phyloP scores from a whole-genome alignment of 78 protist genomes.

The Emiliania huxleyi region DNA sequence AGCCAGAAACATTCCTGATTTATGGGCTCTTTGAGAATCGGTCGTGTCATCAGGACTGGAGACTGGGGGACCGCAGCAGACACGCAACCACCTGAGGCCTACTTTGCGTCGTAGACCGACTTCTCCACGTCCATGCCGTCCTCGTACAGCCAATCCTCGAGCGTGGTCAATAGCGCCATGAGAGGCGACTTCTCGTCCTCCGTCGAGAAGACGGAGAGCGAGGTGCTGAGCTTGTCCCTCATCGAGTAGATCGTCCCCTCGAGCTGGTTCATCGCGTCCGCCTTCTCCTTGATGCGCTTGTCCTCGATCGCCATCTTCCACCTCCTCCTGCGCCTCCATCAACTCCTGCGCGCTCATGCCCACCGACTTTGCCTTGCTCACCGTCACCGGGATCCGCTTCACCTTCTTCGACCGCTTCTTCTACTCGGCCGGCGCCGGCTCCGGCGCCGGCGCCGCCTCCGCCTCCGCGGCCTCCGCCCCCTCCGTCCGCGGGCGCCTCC shows the following conservation, averaged over 20 bases:
- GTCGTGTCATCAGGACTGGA: no score
- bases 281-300: neutral
- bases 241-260: neutral
- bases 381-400: slow-evolving; percentile 29
- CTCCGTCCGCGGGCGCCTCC: no score
- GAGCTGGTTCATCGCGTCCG: neutral
- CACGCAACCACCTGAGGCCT: no score
- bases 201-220: neutral
- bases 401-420: slow-evolving; percentile 59
- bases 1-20: no score
- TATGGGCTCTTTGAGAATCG: no score
- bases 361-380: neutral
- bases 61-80: no score
- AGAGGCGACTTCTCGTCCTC: neutral
- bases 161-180: neutral
- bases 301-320: neutral
- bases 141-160: slow-evolving; percentile 6
- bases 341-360: neutral
- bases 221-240: no score
- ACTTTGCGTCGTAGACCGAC: neutral
- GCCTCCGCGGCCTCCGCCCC: no score
- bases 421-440: slow-evolving; percentile 14
- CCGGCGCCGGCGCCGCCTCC: slow-evolving; percentile 28
- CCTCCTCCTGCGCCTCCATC: no score
- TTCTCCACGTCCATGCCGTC: no score